Evolutionary conservation across 1,284 basidiomycete species (phyloP).

Genomic region (Inonotus hispidus): DNA sequence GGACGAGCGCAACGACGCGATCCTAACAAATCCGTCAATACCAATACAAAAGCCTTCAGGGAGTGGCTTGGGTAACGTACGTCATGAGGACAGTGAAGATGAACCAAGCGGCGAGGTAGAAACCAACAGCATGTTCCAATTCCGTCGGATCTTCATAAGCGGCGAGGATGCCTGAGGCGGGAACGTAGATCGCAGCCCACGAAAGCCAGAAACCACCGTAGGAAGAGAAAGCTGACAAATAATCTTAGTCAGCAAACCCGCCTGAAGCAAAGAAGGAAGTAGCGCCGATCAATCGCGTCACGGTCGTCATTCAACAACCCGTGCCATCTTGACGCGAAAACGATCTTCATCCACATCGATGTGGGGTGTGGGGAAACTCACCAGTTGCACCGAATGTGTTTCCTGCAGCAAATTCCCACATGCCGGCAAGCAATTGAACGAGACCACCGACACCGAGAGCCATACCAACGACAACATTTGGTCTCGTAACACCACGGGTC

Average conservation of each 20-base stretch:
- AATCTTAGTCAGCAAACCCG: slow-evolving; percentile 3
- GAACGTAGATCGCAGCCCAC: slow-evolving; percentile 62
- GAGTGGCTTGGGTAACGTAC: slow-evolving; percentile 36
- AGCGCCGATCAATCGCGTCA: neutral
- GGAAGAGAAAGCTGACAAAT: slow-evolving; percentile 62
- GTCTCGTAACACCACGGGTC: slow-evolving; percentile 43
- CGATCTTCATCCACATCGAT: neutral
- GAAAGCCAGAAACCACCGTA: slow-evolving; percentile 87
- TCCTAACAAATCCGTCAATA: slow-evolving; percentile 30
- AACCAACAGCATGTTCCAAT: slow-evolving; percentile 53
- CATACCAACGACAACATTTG: slow-evolving; percentile 83
- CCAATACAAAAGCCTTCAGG: neutral
- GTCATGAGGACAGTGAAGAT: slow-evolving; percentile 61
- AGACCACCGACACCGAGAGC: slow-evolving; percentile 81
- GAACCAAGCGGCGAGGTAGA: slow-evolving; percentile 68
- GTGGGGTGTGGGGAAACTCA: no score
- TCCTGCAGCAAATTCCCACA: slow-evolving; percentile 80
- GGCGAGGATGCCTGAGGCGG: slow-evolving; percentile 50
- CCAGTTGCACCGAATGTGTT: slow-evolving; percentile 67
- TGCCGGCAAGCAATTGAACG: slow-evolving; percentile 67
- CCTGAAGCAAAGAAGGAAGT: neutral
- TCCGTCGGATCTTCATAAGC: slow-evolving; percentile 46
- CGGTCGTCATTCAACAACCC: neutral
- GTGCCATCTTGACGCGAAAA: neutral
- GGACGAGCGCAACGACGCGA: slow-evolving; percentile 63